Evolutionary conservation across 176 grass and related monocot species (phyloP).

Genomic region (Alopecurus myosuroides): DNA sequence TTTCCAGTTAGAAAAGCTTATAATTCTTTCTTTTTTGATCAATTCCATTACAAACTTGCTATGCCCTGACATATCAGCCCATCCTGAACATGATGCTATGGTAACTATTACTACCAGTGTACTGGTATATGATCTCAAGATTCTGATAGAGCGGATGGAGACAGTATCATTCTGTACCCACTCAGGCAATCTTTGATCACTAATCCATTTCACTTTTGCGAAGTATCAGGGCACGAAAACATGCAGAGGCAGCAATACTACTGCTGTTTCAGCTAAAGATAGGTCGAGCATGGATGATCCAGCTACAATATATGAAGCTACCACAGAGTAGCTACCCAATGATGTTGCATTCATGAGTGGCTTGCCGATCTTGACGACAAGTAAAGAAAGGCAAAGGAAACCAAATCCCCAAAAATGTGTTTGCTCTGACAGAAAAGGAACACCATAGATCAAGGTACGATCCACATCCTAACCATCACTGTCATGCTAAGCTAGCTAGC

Average conservation of each 20-base stretch:
- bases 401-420: constrained; percentile 24
- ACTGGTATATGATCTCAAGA: not conserved
- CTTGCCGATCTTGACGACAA: not conserved
- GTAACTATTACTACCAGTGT: not conserved
- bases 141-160: constrained; percentile 13
- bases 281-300: not conserved
- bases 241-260: not conserved
- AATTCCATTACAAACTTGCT: not conserved
- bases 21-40: not conserved
- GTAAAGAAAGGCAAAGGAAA: constrained; percentile 1
- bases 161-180: constrained; percentile 11
- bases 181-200: not conserved
- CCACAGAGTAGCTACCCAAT: constrained; percentile 12
- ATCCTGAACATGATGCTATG: not conserved
- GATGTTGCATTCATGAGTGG: constrained; percentile 18
- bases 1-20: not conserved
- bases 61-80: not conserved
- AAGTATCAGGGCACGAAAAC: constrained; percentile 4
- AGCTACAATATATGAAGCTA: constrained; percentile 2
- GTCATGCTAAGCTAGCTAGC: constrained; percentile 2
- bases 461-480: constrained; percentile 27
- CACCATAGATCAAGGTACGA: constrained; percentile 10
- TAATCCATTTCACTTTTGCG: constrained; percentile 4
- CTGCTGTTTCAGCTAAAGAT: not conserved
- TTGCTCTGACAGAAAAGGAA: constrained; percentile 16